A percentile compares a stretch with the other conserved stretches of the same genome.
Evolutionary conservation across 2,329 filamentous ascomycete genomes (phyloP).

Genomic region (Fusarium redolens): DNA sequence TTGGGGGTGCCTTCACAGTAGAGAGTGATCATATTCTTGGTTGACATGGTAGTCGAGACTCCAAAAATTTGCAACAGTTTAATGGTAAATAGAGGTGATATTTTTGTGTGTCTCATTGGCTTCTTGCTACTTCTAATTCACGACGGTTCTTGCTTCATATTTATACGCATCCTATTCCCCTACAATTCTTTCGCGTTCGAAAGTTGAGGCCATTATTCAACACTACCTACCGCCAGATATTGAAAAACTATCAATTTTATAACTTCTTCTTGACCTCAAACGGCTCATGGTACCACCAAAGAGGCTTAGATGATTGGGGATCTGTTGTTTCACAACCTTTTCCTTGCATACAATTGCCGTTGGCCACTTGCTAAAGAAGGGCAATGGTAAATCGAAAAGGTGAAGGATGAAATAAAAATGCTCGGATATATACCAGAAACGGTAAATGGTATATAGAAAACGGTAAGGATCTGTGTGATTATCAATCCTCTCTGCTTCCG

Average conservation of each 20-base stretch:
- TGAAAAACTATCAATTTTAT: not conserved
- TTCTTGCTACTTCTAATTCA: not conserved
- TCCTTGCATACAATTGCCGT: not conserved
- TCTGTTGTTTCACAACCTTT: not conserved
- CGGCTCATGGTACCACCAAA: slow-evolving; percentile 1
- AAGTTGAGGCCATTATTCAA: not conserved
- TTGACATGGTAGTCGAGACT: not conserved
- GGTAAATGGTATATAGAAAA: not conserved
- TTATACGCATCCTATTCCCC: not conserved
- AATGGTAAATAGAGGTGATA: not conserved
- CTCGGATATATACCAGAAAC: not conserved
- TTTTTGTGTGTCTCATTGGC: not conserved
- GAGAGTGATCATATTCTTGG: slow-evolving; percentile 70
- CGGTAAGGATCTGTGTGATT: not conserved
- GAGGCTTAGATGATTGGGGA: not conserved
- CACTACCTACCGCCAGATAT: not conserved
- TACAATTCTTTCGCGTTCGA: not conserved
- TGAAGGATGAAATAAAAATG: accelerated
- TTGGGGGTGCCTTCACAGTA: slow-evolving; percentile 89
- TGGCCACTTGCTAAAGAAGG: not conserved
- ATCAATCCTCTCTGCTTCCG: slow-evolving; percentile 14
- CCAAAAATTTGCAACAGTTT: not conserved
- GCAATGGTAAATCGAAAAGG: not conserved
- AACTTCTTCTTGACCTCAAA: not conserved
- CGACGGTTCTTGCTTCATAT: not conserved